A percentile compares a stretch with the other conserved stretches of the same genome.
Conservation (phyloP, 2,329 filamentous ascomycete genomes). For the Dendrostoma leiphaemia region DNA sequence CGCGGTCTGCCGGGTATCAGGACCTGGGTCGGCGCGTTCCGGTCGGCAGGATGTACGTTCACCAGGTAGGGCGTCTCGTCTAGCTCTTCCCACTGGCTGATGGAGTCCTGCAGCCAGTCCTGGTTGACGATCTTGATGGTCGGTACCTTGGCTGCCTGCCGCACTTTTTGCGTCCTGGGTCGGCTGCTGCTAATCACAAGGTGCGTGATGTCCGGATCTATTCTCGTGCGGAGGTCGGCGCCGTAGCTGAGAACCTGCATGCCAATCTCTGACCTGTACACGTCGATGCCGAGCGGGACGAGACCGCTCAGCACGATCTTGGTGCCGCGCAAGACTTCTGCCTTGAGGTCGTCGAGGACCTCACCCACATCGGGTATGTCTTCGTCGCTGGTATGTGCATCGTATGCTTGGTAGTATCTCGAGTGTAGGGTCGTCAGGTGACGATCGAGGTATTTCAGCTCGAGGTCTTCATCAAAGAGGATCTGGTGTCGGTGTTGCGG, state of each 20-base stretch:
- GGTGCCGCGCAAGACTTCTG: conserved; percentile 68
- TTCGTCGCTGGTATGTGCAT: conserved; percentile 50
- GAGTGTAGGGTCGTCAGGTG: conserved; percentile 74
- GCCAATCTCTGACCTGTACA: conserved; percentile 80
- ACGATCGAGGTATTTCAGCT: conserved; percentile 73
- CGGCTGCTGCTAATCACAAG: conserved; percentile 69
- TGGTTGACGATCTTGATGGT: conserved; percentile 89
- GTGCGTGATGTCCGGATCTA: conserved; percentile 67
- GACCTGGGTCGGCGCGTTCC: conserved; percentile 26
- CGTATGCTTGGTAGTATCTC: conserved; percentile 81
- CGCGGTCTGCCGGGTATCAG: conserved; percentile 1
- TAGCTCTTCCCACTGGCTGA: conserved; percentile 78
- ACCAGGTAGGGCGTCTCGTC: conserved; percentile 79
- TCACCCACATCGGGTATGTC: conserved; percentile 80
- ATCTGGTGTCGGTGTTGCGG: conserved; percentile 65
- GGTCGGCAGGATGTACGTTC: conserved; percentile 69
- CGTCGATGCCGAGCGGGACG: conserved; percentile 76
- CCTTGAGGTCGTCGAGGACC: conserved; percentile 82
- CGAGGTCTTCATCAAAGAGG: conserved; percentile 82
- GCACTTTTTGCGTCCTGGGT: conserved; percentile 86
- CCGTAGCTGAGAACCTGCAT: conserved; percentile 86
- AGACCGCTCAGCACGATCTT: conserved; percentile 88
- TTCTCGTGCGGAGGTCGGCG: conserved; percentile 56
- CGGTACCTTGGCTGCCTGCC: conserved; percentile 75
- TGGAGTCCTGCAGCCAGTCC: conserved; percentile 82